phyloP scores from a whole-genome alignment of 164 flowering plant genomes.

The Nymphaea thermarum region DNA sequence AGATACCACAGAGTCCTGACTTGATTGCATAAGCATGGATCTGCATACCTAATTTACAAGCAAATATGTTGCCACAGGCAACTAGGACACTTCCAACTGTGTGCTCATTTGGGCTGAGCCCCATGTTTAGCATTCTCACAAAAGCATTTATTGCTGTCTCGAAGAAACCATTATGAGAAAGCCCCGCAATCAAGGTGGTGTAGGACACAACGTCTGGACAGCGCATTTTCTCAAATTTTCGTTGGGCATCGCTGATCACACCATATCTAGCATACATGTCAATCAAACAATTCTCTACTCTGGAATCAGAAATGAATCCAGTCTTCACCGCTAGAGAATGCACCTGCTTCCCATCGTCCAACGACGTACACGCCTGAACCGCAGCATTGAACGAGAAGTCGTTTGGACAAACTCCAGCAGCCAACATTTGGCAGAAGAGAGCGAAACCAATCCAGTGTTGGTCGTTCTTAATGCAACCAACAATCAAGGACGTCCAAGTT shows the following conservation, averaged over 20 bases:
- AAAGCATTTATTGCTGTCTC: slow-evolving; percentile 7
- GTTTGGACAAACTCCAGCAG: slow-evolving; percentile 8
- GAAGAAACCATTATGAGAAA: slow-evolving; percentile 3
- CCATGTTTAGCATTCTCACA: slow-evolving; percentile 5
- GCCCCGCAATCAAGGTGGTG: slow-evolving; percentile 14
- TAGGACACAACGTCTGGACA: slow-evolving; percentile 11
- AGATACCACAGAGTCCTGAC: slow-evolving; percentile 4
- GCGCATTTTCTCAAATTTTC: slow-evolving; percentile 7
- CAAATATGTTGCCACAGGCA: not conserved
- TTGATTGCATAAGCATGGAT: slow-evolving; percentile 14
- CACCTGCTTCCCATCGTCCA: slow-evolving; percentile 8
- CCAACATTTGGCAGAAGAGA: slow-evolving; percentile 8
- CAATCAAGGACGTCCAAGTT: slow-evolving; percentile 13
- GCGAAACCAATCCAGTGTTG: slow-evolving; percentile 3
- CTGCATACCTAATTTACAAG: slow-evolving; percentile 7
- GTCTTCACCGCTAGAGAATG: slow-evolving; percentile 8
- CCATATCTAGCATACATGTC: slow-evolving; percentile 9
- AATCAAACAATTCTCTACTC: slow-evolving; percentile 11
- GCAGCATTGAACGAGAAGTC: slow-evolving; percentile 10
- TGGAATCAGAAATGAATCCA: slow-evolving; percentile 2
- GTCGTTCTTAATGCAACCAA: slow-evolving; percentile 7
- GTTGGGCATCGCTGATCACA: slow-evolving; percentile 4
- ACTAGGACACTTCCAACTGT: slow-evolving; percentile 8
- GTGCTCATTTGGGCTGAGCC: slow-evolving; percentile 10
- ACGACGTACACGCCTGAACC: slow-evolving; percentile 11